Conservation (phyloP, 2,329 filamentous ascomycete genomes). For the Pleoardoris graminearum region DNA sequence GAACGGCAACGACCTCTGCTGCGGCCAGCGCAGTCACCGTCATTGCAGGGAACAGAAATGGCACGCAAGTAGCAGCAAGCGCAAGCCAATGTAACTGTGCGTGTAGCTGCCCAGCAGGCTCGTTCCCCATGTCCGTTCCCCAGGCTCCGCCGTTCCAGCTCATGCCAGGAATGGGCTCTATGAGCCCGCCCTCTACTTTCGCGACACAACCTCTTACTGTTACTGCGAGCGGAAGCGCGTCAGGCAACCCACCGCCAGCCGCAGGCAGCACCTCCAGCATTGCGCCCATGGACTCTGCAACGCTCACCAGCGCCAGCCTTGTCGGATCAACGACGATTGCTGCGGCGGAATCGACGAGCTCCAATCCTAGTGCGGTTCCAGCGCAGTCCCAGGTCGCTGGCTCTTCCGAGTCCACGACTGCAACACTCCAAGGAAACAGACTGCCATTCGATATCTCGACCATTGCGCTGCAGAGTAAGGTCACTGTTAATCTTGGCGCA, state of each 20-base stretch:
- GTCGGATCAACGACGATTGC: slow-evolving; percentile 19
- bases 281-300: slow-evolving; percentile 26
- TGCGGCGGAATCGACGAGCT: slow-evolving; percentile 23
- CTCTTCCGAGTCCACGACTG: not conserved
- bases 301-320: slow-evolving; percentile 23
- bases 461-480: slow-evolving; percentile 37
- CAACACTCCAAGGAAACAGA: slow-evolving; percentile 20
- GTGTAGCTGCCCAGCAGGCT: slow-evolving; percentile 35
- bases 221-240: slow-evolving; percentile 22
- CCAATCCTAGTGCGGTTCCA: slow-evolving; percentile 6
- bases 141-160: slow-evolving; percentile 35
- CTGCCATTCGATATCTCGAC: slow-evolving; percentile 43
- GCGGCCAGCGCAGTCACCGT: slow-evolving; percentile 21
- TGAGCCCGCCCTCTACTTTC: slow-evolving; percentile 21
- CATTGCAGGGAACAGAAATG: slow-evolving; percentile 18
- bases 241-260: slow-evolving; percentile 15
- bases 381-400: slow-evolving; percentile 33
- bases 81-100: slow-evolving; percentile 31
- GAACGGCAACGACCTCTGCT: slow-evolving; percentile 5
- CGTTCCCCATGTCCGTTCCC: slow-evolving; percentile 37
- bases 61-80: slow-evolving; percentile 13
- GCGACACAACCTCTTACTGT: slow-evolving; percentile 30
- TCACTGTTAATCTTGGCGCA: slow-evolving; percentile 40
- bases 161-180: slow-evolving; percentile 18
- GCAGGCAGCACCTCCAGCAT: slow-evolving; percentile 16